These are phyloP conservation scores for Trichoderma afroharzianum DNA, from an alignment of 2,329 filamentous ascomycete genomes.

Conservation along the genomic window DNA sequence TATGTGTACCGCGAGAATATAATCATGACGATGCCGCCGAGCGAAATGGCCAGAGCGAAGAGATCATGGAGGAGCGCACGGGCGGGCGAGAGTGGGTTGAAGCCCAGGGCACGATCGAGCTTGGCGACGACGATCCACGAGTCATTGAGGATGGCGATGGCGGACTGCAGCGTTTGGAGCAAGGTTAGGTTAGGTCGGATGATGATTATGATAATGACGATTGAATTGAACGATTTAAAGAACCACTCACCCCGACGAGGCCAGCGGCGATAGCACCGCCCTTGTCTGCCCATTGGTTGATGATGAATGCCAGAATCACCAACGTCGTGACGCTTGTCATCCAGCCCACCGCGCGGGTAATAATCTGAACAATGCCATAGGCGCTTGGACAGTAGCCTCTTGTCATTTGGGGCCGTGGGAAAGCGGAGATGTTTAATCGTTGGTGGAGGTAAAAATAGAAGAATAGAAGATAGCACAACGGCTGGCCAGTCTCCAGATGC, in stretches of 20 bases:
- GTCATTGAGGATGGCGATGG: conserved; percentile 35
- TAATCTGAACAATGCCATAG: conserved; percentile 22
- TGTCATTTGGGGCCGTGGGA: conserved; percentile 1
- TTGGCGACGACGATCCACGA: conserved; percentile 36
- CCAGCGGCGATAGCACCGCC: conserved; percentile 30
- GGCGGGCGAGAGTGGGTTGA: conserved; percentile 27
- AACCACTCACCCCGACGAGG: conserved; percentile 31
- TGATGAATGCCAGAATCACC: conserved; percentile 31
- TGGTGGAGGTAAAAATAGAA: neutral
- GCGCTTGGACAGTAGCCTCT: conserved; percentile 3
- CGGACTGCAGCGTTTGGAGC: conserved; percentile 21
- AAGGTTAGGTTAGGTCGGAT: neutral
- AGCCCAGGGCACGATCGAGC: conserved; percentile 26
- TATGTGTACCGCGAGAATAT: conserved; percentile 18
- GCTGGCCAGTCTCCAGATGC: neutral
- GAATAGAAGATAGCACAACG: neutral
- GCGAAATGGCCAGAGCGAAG: conserved; percentile 31
- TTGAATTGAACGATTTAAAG: neutral
- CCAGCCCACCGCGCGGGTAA: conserved; percentile 31
- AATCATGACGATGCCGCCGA: conserved; percentile 35
- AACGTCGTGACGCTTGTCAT: conserved; percentile 31
- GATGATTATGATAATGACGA: neutral
- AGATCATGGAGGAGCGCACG: conserved; percentile 33
- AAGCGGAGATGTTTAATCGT: neutral
- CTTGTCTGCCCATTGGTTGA: conserved; percentile 31